Base-by-base conservation (phyloP, 164 flowering plant species). In the Sedum album region DNA sequence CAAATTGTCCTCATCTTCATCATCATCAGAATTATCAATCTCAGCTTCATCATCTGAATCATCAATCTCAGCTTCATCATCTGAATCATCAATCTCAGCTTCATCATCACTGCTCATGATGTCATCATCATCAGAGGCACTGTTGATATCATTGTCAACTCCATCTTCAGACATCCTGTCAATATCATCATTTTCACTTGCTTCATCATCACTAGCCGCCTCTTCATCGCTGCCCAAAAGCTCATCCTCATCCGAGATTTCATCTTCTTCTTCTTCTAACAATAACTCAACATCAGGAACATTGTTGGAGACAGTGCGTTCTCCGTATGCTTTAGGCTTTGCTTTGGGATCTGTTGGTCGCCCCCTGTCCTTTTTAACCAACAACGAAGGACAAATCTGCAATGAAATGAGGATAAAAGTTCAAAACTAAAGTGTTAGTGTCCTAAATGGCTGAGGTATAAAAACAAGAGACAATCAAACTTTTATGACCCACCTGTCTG, bases 291-390 rank as follows among this genome's bases (percentile, higher is more conserved):
- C 70, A 67, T 84, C 97, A 70, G 93, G 86, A 71, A 93, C 88
- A 83, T 77, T 51, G 71, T 76, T 83, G 13, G 69, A 69, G 65
- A 91, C 84, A 77, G 73, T 73, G 39, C 77, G 86, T 80, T 91
- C 97, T 68, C 98, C 98, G 82, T 79, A 93, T 35, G 86, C 94
- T 78, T 83, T 93, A 31, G 95, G 96, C 77, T 76, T 88, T 66
- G 96, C 97, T 75, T 84, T 86, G 31, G 90, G 89, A 75, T 91
- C 75, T 64, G 69, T 79, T 36, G 91, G 90, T 9, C 95, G 92
- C 33, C 98, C 98, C 44, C 96, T 86, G 67, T 93, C 98, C 75
- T 93, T 93, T 79, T 89, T 93, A 65, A 83, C 66, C 73, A 93
- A 83, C 60, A 91, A 75, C 35, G 91, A 85, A 63, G 98, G 98